Conservation (phyloP, 495 filamentous ascomycete species). For the Recurvomyces mirabilis region DNA sequence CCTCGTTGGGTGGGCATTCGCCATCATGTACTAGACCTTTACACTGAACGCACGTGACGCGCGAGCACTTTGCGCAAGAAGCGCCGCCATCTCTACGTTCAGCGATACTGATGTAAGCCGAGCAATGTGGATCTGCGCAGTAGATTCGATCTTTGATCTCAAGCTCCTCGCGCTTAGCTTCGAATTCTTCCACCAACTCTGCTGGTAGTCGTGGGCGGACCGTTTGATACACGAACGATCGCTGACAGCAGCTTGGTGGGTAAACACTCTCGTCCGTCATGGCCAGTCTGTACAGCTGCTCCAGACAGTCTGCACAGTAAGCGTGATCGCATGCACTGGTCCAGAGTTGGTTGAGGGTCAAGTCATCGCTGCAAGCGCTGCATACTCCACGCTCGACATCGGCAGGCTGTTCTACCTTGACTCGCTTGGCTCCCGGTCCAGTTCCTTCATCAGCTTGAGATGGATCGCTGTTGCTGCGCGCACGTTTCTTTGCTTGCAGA, state of each 20-base stretch:
- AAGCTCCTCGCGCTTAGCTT: conserved; percentile 36
- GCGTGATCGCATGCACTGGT: conserved; percentile 25
- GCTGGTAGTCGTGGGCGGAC: conserved; percentile 27
- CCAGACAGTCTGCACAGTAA: conserved; percentile 40
- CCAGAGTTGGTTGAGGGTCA: neutral
- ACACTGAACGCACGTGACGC: conserved; percentile 37
- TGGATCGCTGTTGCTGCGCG: no score
- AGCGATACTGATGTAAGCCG: conserved; percentile 33
- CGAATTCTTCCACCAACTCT: conserved; percentile 27
- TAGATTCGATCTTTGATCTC: conserved; percentile 38
- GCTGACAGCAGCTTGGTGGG: conserved; percentile 42
- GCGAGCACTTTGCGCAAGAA: conserved; percentile 32
- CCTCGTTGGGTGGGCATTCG: conserved; percentile 22
- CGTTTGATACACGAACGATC: conserved; percentile 30
- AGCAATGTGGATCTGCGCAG: conserved; percentile 36
- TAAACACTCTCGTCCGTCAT: conserved; percentile 40
- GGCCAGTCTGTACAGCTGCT: conserved; percentile 30
- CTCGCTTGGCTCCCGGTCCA: neutral
- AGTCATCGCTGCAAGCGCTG: neutral
- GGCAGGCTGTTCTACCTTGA: neutral
- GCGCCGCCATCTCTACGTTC: conserved; percentile 31
- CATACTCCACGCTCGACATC: neutral
- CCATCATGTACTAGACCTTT: conserved; percentile 34
- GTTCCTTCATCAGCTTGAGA: no score
- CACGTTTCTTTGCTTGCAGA: neutral